Conservation (phyloP, 1,284 basidiomycete species). For the Sporisorium reilianum region DNA sequence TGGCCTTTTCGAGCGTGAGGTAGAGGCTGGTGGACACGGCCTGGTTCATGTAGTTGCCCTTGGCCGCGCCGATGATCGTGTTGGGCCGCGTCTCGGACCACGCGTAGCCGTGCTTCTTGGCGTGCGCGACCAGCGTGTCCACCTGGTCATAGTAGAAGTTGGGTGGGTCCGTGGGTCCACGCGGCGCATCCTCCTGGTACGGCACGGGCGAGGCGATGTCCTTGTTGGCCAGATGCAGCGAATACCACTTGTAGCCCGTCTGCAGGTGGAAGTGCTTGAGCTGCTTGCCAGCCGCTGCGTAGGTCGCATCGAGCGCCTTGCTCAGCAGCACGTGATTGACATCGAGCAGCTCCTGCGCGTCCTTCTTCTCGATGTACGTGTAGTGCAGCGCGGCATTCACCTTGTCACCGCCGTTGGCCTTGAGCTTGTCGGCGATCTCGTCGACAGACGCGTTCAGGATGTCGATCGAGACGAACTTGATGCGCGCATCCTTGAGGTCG, state of each 20-base stretch:
- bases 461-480: conserved; percentile 50
- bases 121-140: conserved; percentile 39
- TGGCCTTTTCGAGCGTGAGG: conserved; percentile 42
- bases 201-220: conserved; percentile 41
- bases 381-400: conserved; percentile 43
- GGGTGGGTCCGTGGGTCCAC: conserved; percentile 37
- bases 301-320: conserved; percentile 44
- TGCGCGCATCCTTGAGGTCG: conserved; percentile 38
- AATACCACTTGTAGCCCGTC: conserved; percentile 54
- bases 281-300: conserved; percentile 27
- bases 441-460: conserved; percentile 35
- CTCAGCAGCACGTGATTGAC: conserved; percentile 40
- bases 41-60: conserved; percentile 53
- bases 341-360: conserved; percentile 37
- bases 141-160: conserved; percentile 52
- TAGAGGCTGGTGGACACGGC: conserved; percentile 45
- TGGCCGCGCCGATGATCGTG: conserved; percentile 50
- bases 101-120: conserved; percentile 43
- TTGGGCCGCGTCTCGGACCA: conserved; percentile 50
- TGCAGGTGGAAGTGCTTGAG: conserved; percentile 49
- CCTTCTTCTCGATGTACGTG: conserved; percentile 52
- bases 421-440: conserved; percentile 33
- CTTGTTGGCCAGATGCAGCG: conserved; percentile 46
- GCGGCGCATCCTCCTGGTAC: conserved; percentile 38
- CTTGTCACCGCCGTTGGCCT: conserved; percentile 30